Conservation (phyloP, 164 flowering plant species). For the Houttuynia cordata region DNA sequence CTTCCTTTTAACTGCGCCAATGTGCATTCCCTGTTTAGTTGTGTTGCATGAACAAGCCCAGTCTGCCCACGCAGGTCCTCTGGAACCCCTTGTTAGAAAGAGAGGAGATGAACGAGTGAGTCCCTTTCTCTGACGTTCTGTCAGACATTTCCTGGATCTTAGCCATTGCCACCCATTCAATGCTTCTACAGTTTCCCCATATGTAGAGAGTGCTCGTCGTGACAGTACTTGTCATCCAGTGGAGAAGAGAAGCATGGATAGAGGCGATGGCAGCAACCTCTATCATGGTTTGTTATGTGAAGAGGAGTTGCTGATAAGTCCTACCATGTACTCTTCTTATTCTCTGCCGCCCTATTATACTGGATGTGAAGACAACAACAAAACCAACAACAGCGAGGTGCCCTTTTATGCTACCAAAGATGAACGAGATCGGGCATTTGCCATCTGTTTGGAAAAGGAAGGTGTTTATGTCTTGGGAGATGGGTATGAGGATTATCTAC, state of each 20-base stretch:
- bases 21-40: not conserved
- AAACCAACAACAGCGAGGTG: not conserved
- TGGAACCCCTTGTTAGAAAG: not conserved
- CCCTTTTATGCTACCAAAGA: conserved; percentile 13
- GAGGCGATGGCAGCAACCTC: not conserved
- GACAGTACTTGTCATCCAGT: not conserved
- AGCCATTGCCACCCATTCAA: not conserved
- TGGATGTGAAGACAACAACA: not conserved
- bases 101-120: not conserved
- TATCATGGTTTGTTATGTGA: conserved; percentile 35
- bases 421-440: conserved; percentile 26
- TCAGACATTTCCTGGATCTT: not conserved
- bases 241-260: conserved; percentile 14
- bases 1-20: not conserved
- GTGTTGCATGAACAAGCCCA: no score
- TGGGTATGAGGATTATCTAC: conserved; percentile 22
- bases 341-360: not conserved
- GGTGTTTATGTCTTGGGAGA: conserved; percentile 21
- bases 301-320: conserved; percentile 30
- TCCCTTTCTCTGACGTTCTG: not conserved
- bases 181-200: not conserved
- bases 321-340: conserved; percentile 3
- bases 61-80: no score
- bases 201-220: conserved; percentile 1
- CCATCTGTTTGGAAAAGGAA: conserved; percentile 31